These are phyloP conservation scores for Coelastrella sp. DNA, from an alignment of 139 green algal genomes.

Conservation along the genomic window DNA sequence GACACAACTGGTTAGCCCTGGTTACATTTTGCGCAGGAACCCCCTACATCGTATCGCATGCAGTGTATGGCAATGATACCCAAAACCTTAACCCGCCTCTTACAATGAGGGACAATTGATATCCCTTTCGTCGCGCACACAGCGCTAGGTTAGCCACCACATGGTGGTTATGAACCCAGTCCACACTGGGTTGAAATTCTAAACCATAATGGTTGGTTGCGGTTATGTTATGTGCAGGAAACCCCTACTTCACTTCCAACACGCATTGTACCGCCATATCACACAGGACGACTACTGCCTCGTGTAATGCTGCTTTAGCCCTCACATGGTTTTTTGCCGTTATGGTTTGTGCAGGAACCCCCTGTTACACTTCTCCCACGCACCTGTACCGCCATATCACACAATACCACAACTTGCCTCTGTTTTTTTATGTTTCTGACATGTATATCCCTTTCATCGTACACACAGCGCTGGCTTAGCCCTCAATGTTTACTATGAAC, in stretches of 20 bases:
- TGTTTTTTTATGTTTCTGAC: too few species aligned
- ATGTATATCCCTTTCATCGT: too few species aligned
- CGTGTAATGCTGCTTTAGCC: not conserved
- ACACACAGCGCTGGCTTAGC: too few species aligned
- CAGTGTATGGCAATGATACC: slow-evolving; percentile 51
- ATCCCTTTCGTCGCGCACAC: too few species aligned
- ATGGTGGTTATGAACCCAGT: too few species aligned
- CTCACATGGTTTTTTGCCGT: too few species aligned
- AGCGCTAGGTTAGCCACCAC: too few species aligned
- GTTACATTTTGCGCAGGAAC: slow-evolving; percentile 29
- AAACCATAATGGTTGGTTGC: not conserved
- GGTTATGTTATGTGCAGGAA: slow-evolving; percentile 30
- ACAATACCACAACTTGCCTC: slow-evolving; percentile 54
- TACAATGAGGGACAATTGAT: slow-evolving; percentile 47
- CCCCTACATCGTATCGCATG: slow-evolving; percentile 62
- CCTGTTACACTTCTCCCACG: slow-evolving; percentile 63
- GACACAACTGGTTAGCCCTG: too few species aligned
- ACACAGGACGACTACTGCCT: slow-evolving; percentile 46
- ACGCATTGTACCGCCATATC: slow-evolving; percentile 49
- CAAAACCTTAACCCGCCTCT: slow-evolving; percentile 52
- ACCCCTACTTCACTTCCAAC: slow-evolving; percentile 55
- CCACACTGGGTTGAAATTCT: too few species aligned
- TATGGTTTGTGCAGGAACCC: slow-evolving; percentile 47
- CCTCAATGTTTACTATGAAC: too few species aligned
- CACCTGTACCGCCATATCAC: slow-evolving; percentile 55